Conservation (phyloP, 2,329 filamentous ascomycete species). For the Rhinocladiella mackenziei region DNA sequence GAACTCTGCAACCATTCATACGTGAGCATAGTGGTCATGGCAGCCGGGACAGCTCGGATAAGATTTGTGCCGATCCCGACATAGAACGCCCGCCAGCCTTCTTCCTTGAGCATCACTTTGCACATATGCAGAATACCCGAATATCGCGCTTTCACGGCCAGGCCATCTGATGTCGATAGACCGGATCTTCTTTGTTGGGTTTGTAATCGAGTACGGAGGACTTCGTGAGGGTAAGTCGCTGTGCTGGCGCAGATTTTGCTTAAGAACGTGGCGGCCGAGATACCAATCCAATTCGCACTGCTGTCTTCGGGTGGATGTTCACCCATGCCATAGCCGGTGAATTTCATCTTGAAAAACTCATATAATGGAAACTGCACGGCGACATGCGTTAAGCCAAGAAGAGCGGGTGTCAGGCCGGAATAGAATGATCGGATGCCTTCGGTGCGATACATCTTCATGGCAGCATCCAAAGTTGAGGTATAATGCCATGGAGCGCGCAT, state of each 20-base stretch:
- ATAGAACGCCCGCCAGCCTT: constrained; percentile 96
- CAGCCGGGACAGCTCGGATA: constrained; percentile 89
- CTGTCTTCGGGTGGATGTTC: constrained; percentile 54
- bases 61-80: constrained; percentile 97
- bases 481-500: constrained; percentile 73
- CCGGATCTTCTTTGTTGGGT: constrained; percentile 72
- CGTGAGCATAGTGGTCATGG: constrained; percentile 95
- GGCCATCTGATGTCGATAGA: constrained; percentile 53
- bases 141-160: constrained; percentile 59
- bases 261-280: constrained; percentile 81
- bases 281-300: constrained; percentile 72
- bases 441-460: constrained; percentile 88
- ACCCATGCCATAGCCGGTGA: constrained; percentile 87
- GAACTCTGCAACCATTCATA: constrained; percentile 72
- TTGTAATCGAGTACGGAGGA: constrained; percentile 86
- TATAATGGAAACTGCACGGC: constrained; percentile 97
- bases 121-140: constrained; percentile 76
- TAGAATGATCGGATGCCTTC: constrained; percentile 92
- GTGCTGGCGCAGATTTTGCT: constrained; percentile 94
- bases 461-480: constrained; percentile 80
- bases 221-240: constrained; percentile 95
- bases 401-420: constrained; percentile 84
- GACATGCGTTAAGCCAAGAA: constrained; percentile 89
- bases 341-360: constrained; percentile 83
- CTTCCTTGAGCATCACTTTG: constrained; percentile 78